Conservation (phyloP, 352 stramenopile genomes). For the Blastocystis hominis region DNA sequence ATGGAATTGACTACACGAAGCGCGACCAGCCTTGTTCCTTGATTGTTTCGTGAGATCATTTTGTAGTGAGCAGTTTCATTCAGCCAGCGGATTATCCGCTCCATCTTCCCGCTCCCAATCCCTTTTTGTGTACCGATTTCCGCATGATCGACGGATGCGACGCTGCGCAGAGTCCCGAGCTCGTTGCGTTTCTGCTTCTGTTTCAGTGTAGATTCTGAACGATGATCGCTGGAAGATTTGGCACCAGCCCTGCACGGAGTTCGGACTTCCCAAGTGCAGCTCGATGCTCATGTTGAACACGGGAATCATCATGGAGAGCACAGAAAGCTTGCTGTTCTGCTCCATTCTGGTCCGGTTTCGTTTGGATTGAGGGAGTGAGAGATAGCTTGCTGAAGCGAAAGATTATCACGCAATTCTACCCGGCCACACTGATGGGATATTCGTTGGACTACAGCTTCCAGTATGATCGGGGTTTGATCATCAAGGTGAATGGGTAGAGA, state of each 20-base stretch:
- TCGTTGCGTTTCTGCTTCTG: neutral
- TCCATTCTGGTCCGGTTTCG: neutral
- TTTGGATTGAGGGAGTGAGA: no score
- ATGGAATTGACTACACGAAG: neutral
- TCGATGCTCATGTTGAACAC: slow-evolving; percentile 1
- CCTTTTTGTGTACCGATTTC: slow-evolving; percentile 11
- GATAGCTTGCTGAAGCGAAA: neutral
- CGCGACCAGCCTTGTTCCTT: neutral
- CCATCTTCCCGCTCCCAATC: slow-evolving; percentile 20
- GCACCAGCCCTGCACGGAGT: neutral
- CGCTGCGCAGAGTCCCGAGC: neutral
- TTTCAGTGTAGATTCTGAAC: neutral
- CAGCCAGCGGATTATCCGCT: neutral
- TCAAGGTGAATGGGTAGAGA: neutral
- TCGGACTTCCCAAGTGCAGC: neutral
- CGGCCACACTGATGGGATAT: slow-evolving; percentile 21
- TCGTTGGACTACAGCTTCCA: neutral
- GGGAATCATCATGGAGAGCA: neutral
- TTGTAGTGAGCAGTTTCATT: neutral
- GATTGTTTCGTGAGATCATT: neutral
- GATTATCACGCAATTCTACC: neutral
- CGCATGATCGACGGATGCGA: neutral
- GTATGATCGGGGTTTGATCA: neutral
- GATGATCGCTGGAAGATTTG: slow-evolving; percentile 11
- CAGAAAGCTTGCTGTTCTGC: neutral